phyloP scores from a whole-genome alignment of 768 basidiomycete genomes.

The Calvatia gigantea region DNA sequence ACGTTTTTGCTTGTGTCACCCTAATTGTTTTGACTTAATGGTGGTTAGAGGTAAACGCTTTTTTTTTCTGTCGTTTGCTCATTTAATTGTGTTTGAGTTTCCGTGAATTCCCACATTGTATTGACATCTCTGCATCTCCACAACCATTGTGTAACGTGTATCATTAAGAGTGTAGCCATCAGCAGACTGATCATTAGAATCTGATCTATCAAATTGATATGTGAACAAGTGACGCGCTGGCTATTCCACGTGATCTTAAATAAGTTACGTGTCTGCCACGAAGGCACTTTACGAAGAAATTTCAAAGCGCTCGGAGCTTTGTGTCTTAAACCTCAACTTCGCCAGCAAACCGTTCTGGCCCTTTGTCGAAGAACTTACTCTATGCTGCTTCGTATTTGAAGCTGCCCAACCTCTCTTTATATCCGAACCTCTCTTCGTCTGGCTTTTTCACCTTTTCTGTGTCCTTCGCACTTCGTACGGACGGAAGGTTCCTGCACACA shows the following conservation, averaged over 20 bases:
- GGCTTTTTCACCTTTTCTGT: slow-evolving; percentile 13
- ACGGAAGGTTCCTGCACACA: no score
- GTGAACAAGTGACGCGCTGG: slow-evolving; percentile 2
- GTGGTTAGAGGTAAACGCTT: no score
- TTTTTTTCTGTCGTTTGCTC: not conserved
- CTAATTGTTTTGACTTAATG: no score
- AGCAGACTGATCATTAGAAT: not conserved
- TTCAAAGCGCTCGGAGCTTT: slow-evolving; percentile 2
- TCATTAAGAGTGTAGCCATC: not conserved
- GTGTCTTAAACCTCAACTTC: no score
- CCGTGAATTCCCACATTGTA: not conserved
- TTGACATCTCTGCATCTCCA: not conserved
- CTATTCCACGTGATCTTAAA: slow-evolving; percentile 2
- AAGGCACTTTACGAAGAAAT: slow-evolving; percentile 14
- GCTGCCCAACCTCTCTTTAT: slow-evolving; percentile 14
- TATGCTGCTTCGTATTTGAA: slow-evolving; percentile 22
- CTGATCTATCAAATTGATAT: not conserved
- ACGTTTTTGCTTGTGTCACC: no score
- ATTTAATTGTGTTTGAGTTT: not conserved
- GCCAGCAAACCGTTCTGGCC: slow-evolving; percentile 10
- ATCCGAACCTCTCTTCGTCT: slow-evolving; percentile 16
- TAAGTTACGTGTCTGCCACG: slow-evolving; percentile 35
- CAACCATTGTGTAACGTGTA: not conserved
- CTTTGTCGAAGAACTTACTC: not conserved
- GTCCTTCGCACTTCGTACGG: no score